A percentile compares a stretch with the other conserved stretches of the same genome.
Conservation (phyloP, 768 basidiomycete species). For the Naganishia kalamii region DNA sequence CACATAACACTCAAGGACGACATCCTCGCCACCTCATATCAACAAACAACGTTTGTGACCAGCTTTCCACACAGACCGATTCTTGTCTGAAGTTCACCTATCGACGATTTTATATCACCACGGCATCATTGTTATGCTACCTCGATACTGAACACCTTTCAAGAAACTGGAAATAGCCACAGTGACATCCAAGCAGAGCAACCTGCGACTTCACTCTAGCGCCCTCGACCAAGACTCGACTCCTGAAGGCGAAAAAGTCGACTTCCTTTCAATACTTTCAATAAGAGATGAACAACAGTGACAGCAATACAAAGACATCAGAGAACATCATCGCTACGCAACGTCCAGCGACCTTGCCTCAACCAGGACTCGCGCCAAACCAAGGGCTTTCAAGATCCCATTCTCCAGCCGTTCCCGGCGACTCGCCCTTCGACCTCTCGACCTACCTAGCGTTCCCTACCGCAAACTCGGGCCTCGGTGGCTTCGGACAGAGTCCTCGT, state of each 20-base stretch:
- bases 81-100: not conserved
- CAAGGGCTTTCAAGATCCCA: not conserved
- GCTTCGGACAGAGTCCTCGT: conserved; percentile 7
- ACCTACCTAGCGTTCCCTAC: conserved; percentile 24
- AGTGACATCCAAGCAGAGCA: not conserved
- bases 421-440: conserved; percentile 26
- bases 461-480: conserved; percentile 8
- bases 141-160: not conserved
- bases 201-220: not conserved
- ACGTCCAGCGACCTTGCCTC: not conserved
- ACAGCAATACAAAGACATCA: not conserved
- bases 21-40: no score
- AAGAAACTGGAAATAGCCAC: not conserved
- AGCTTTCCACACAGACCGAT: not conserved
- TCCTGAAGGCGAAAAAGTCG: not conserved
- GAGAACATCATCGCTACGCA: not conserved
- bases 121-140: conserved; percentile 18
- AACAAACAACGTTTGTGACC: no score
- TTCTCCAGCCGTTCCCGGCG: conserved; percentile 1
- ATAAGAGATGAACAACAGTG: conserved; percentile 10
- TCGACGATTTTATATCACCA: not conserved
- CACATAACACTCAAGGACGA: no score
- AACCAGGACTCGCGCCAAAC: not conserved
- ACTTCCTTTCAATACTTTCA: no score
- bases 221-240: not conserved